These are phyloP conservation scores for Pinus taeda DNA, from an alignment of 75 land plant species.

Conservation along the genomic window DNA sequence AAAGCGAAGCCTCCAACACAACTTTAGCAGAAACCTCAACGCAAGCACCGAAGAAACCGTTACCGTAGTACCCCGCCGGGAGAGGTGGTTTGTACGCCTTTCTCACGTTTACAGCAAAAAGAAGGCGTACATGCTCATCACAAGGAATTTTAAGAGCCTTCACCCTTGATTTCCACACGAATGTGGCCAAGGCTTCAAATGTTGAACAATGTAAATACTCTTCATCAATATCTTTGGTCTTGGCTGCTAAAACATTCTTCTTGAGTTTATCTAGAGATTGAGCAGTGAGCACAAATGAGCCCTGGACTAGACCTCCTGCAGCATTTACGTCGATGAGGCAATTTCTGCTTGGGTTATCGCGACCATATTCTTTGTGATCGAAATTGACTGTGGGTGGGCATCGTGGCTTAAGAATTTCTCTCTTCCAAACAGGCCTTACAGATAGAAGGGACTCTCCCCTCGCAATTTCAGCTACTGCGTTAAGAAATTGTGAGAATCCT, in stretches of 20 bases:
- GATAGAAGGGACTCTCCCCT: conserved; percentile 22
- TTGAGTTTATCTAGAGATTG: not conserved
- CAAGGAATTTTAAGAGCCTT: not conserved
- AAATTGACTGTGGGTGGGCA: not conserved
- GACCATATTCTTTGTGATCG: not conserved
- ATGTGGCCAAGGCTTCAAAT: conserved; percentile 9
- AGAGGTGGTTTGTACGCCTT: not conserved
- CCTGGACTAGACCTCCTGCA: not conserved
- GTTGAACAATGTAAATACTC: not conserved
- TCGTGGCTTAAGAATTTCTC: not conserved
- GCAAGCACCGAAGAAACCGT: not conserved
- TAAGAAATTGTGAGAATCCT: conserved; percentile 36
- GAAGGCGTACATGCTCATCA: not conserved
- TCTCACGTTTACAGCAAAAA: not conserved
- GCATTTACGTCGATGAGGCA: not conserved
- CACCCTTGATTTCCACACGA: conserved; percentile 11
- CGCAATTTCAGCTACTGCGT: conserved; percentile 34
- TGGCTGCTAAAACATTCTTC: not conserved
- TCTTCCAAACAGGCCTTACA: conserved; percentile 6
- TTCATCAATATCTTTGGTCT: not conserved
- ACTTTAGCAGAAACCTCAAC: not conserved
- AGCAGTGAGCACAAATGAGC: not conserved
- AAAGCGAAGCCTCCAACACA: not conserved
- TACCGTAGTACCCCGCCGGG: not conserved
- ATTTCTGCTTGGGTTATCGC: not conserved